phyloP scores from a whole-genome alignment of 1,284 basidiomycete genomes.

The Apiotrichum siamense region DNA sequence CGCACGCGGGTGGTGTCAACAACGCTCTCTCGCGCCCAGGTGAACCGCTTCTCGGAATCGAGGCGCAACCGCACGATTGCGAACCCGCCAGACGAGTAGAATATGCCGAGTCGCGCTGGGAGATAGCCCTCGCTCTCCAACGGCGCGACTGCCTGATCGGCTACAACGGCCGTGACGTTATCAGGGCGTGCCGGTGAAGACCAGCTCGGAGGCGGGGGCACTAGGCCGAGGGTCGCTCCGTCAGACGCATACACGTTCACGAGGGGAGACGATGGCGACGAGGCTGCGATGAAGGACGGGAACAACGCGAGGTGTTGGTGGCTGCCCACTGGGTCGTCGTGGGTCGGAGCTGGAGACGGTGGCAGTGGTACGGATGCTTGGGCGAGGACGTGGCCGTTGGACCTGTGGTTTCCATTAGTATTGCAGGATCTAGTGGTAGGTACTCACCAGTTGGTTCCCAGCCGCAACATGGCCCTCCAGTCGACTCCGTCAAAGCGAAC shows the following conservation, averaged over 20 bases:
- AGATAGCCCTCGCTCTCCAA: slow-evolving; percentile 1
- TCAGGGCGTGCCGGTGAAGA: slow-evolving; percentile 42
- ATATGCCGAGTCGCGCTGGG: slow-evolving; percentile 37
- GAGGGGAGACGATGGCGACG: slow-evolving; percentile 37
- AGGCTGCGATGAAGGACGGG: slow-evolving; percentile 44
- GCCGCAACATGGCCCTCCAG: slow-evolving; percentile 44
- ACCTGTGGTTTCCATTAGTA: slow-evolving; percentile 23
- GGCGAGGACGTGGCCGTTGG: slow-evolving; percentile 40
- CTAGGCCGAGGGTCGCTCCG: slow-evolving; percentile 32
- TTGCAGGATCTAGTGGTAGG: neutral
- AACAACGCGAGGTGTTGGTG: slow-evolving; percentile 41
- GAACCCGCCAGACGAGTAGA: slow-evolving; percentile 46
- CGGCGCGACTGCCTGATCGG: slow-evolving; percentile 31
- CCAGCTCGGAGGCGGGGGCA: slow-evolving; percentile 47
- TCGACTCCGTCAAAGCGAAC: slow-evolving; percentile 42
- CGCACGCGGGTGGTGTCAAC: neutral
- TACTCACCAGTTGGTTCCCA: slow-evolving; percentile 45
- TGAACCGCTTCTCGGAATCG: slow-evolving; percentile 1
- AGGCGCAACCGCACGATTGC: slow-evolving; percentile 30
- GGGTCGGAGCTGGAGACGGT: slow-evolving; percentile 24
- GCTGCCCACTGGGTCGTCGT: neutral
- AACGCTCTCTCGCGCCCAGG: slow-evolving; percentile 33
- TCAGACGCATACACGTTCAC: slow-evolving; percentile 33
- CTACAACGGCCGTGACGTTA: slow-evolving; percentile 39
- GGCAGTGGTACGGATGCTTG: slow-evolving; percentile 33